A percentile compares a stretch with the other conserved stretches of the same genome.
Evolutionary conservation across 441 rosid genomes (phyloP).

Genomic region (Populus trichocarpa): DNA sequence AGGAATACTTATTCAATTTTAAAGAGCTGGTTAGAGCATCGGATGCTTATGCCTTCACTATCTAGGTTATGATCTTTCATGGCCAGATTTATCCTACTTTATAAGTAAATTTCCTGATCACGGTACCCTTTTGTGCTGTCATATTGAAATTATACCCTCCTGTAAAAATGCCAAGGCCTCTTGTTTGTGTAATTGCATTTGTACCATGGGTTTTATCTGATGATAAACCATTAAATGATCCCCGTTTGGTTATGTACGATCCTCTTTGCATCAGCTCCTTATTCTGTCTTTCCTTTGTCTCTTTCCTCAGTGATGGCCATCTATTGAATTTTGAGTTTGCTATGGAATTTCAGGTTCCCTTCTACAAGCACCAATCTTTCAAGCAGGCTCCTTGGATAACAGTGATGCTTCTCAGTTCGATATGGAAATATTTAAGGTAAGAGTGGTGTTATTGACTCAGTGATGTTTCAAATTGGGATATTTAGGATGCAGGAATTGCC

Average conservation of each 20-base stretch:
- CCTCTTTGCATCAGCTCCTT: background rate
- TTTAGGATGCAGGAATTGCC: background rate
- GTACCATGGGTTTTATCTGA: background rate
- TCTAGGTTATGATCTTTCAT: conserved; percentile 55
- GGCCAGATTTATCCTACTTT: conserved; percentile 25
- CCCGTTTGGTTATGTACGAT: background rate
- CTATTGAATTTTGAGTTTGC: background rate
- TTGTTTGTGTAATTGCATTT: background rate
- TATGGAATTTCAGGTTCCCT: conserved; percentile 14
- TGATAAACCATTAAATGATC: background rate
- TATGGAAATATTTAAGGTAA: conserved; percentile 35
- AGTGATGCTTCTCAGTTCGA: conserved; percentile 27
- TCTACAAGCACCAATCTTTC: background rate
- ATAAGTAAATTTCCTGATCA: conserved; percentile 1
- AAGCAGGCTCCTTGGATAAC: conserved; percentile 10
- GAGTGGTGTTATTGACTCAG: background rate
- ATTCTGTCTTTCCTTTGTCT: background rate
- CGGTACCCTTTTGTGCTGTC: background rate
- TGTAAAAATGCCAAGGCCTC: background rate
- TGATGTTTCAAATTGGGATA: background rate
- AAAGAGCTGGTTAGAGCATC: conserved; percentile 58
- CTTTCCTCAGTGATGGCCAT: background rate
- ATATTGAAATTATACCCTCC: background rate
- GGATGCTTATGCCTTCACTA: conserved; percentile 44
- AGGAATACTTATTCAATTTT: conserved; percentile 45